phyloP scores from a whole-genome alignment of 2,329 filamentous ascomycete genomes.

The Lachnellula arida region DNA sequence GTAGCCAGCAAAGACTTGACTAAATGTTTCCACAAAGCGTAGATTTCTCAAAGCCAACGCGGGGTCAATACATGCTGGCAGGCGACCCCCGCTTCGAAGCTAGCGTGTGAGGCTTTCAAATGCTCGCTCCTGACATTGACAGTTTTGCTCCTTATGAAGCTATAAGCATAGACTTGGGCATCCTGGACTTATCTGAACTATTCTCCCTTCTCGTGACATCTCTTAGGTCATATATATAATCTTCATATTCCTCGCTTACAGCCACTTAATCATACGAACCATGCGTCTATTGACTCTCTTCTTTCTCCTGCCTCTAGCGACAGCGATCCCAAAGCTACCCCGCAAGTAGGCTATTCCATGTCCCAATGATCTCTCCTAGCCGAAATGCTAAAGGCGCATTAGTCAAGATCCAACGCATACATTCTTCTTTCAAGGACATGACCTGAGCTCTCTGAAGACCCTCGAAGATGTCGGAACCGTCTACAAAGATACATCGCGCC shows the following conservation, averaged over 20 bases:
- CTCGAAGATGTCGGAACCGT: slow-evolving; percentile 34
- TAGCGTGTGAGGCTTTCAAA: neutral
- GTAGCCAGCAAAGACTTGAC: neutral
- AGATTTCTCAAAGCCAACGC: neutral
- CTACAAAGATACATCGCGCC: slow-evolving; percentile 33
- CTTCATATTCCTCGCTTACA: neutral
- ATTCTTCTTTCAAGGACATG: slow-evolving; percentile 36
- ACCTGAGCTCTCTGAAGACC: slow-evolving; percentile 36
- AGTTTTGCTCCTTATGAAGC: neutral
- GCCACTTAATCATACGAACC: neutral
- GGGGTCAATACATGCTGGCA: neutral
- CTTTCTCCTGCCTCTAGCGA: slow-evolving; percentile 2
- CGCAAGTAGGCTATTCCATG: neutral
- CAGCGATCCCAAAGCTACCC: slow-evolving; percentile 3
- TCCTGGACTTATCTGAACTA: too few relatives aligned
- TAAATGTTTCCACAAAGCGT: neutral
- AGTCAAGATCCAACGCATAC: neutral
- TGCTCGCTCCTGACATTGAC: neutral
- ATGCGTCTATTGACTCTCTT: slow-evolving; percentile 3
- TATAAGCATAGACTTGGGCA: neutral
- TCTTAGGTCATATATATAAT: neutral
- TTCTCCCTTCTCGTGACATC: too few relatives aligned
- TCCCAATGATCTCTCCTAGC: neutral
- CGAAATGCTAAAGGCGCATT: neutral
- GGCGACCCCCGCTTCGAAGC: neutral